These are phyloP conservation scores for Saraca asoca DNA, from an alignment of 331 rosid species.

Conservation along the genomic window DNA sequence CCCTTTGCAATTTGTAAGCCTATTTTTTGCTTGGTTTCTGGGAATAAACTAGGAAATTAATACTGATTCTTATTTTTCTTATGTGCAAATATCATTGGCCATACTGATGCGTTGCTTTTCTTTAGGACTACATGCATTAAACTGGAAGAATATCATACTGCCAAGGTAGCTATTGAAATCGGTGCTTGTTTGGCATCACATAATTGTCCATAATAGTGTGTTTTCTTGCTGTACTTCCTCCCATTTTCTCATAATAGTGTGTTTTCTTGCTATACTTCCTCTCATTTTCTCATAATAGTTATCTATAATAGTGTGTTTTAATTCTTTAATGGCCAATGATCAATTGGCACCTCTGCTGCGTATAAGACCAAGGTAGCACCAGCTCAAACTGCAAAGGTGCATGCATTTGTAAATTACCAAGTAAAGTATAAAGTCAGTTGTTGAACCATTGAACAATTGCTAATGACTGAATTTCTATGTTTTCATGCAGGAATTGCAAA, in stretches of 20 bases:
- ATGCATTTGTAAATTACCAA: not conserved
- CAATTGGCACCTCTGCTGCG: not conserved
- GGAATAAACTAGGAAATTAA: too few species aligned
- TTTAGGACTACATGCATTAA: constrained; percentile 75
- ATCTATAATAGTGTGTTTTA: too few species aligned
- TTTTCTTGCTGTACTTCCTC: not conserved
- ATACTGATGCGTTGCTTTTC: not conserved
- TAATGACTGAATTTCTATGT: not conserved
- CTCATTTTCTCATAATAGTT: too few species aligned
- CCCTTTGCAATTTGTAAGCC: too few species aligned
- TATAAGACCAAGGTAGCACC: not conserved
- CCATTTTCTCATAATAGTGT: constrained; percentile 6
- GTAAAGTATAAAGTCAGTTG: not conserved
- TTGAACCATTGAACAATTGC: not conserved
- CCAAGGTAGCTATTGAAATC: constrained; percentile 68
- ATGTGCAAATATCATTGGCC: too few species aligned
- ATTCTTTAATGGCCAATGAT: not conserved
- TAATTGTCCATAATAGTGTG: not conserved
- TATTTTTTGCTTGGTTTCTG: too few species aligned
- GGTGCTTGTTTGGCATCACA: constrained; percentile 61
- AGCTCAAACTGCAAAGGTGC: not conserved
- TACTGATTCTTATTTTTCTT: too few species aligned
- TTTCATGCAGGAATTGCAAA: too few species aligned
- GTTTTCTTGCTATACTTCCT: too few species aligned
- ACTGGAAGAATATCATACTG: constrained; percentile 85